Conservation (phyloP, 1,139 yeast species). For the Pneumocystis sp. region DNA sequence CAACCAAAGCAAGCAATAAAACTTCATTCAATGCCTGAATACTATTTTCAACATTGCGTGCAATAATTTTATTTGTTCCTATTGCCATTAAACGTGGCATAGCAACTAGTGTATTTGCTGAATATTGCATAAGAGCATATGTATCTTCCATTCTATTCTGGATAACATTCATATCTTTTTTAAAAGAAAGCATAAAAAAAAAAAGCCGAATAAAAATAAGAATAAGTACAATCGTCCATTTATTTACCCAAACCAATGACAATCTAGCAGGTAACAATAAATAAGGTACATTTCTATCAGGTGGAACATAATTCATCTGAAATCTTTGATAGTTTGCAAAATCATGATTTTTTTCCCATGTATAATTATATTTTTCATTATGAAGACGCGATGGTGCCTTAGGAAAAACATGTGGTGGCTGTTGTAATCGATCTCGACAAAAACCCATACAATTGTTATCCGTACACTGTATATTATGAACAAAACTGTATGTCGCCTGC, state of each 20-base stretch:
- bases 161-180: constrained; percentile 19
- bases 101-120: constrained; percentile 31
- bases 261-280: constrained; percentile 23
- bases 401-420: background rate
- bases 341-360: background rate
- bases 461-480: background rate
- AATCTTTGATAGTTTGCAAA: background rate
- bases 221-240: constrained; percentile 21
- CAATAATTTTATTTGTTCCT: constrained; percentile 39
- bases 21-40: constrained; percentile 32
- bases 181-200: constrained; percentile 20
- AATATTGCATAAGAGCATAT: constrained; percentile 35
- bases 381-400: background rate
- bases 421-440: background rate
- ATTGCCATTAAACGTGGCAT: constrained; percentile 44
- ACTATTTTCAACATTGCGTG: constrained; percentile 32
- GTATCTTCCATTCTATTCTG: constrained; percentile 18
- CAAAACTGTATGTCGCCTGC: background rate
- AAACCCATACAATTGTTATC: background rate
- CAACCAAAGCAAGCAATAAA: constrained; percentile 34
- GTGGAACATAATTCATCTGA: background rate
- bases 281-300: constrained; percentile 17
- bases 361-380: background rate
- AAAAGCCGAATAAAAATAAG: constrained; percentile 24
- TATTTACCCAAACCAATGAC: constrained; percentile 24